Conservation (phyloP, 1,284 basidiomycete genomes). For the Apiotrichum domesticum region DNA sequence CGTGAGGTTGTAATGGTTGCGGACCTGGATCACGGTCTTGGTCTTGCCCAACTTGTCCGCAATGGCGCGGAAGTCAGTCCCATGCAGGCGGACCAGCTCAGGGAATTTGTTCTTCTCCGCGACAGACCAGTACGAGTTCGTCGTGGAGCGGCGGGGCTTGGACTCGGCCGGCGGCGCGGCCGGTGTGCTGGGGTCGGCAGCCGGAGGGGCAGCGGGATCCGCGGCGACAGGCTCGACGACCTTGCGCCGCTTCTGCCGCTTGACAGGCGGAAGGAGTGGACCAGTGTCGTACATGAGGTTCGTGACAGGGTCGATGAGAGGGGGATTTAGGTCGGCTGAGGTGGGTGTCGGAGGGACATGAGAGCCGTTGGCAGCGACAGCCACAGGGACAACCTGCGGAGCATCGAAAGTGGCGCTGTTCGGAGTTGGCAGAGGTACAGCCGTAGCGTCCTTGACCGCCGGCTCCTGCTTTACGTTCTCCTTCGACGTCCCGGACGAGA, state of each 20-base stretch:
- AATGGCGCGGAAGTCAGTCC: constrained; percentile 68
- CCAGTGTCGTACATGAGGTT: constrained; percentile 14
- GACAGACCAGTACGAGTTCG: constrained; percentile 53
- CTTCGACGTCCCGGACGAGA: constrained; percentile 20
- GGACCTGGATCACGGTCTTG: constrained; percentile 74
- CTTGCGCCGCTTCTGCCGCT: constrained; percentile 32
- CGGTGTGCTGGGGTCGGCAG: constrained; percentile 3
- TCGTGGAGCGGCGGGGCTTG: constrained; percentile 20
- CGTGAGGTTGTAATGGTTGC: constrained; percentile 50
- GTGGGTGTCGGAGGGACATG: neutral
- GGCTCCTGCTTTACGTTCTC: constrained; percentile 2
- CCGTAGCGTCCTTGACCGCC: neutral
- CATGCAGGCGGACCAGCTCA: constrained; percentile 60
- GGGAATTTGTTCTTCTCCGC: constrained; percentile 56
- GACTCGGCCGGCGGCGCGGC: neutral
- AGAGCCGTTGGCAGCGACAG: neutral
- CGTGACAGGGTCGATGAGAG: constrained; percentile 9
- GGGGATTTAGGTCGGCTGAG: neutral
- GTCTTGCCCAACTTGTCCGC: constrained; percentile 61
- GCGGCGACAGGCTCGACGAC: constrained; percentile 11
- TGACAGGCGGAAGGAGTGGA: constrained; percentile 32
- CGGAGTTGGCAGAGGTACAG: neutral
- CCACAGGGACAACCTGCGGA: neutral
- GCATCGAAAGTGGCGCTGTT: neutral
- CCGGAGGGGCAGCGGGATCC: constrained; percentile 8